Percentiles rank a stretch among this genome's conserved stretches.
These are phyloP conservation scores for Gossypium raimondii DNA, from an alignment of 345 rosid genomes.

Conservation along the genomic window DNA sequence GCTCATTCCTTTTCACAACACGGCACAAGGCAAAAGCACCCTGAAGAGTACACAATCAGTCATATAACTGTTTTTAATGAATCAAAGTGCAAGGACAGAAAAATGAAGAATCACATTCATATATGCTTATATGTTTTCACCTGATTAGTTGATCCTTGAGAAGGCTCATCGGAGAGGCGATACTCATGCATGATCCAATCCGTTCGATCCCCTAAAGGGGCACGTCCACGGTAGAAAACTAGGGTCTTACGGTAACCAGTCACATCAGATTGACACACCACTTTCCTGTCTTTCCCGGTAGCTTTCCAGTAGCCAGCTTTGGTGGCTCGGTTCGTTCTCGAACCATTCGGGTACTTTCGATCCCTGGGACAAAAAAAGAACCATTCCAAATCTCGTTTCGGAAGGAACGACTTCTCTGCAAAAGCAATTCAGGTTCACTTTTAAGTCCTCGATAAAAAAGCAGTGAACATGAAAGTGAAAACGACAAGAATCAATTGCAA, in stretches of 20 bases:
- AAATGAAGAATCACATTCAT: background rate
- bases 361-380: constrained; percentile 90
- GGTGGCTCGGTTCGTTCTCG: constrained; percentile 80
- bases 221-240: constrained; percentile 73
- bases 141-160: constrained; percentile 49
- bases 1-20: constrained; percentile 58
- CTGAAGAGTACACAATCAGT: constrained; percentile 22
- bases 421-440: constrained; percentile 2
- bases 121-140: constrained; percentile 24
- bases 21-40: constrained; percentile 85
- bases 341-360: constrained; percentile 78
- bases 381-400: constrained; percentile 79
- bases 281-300: constrained; percentile 78
- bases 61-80: background rate
- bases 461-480: background rate
- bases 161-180: constrained; percentile 54
- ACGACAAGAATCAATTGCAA: background rate
- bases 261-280: constrained; percentile 47
- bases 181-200: constrained; percentile 90
- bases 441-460: background rate
- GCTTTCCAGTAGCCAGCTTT: constrained; percentile 95
- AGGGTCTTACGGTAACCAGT: constrained; percentile 71
- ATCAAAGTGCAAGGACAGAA: background rate
- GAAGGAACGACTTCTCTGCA: constrained; percentile 81
- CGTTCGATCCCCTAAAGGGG: constrained; percentile 73